A percentile compares a stretch with the other conserved stretches of the same genome.
Conservation (phyloP, 2,329 filamentous ascomycete genomes). For the Scedosporium boydii region DNA sequence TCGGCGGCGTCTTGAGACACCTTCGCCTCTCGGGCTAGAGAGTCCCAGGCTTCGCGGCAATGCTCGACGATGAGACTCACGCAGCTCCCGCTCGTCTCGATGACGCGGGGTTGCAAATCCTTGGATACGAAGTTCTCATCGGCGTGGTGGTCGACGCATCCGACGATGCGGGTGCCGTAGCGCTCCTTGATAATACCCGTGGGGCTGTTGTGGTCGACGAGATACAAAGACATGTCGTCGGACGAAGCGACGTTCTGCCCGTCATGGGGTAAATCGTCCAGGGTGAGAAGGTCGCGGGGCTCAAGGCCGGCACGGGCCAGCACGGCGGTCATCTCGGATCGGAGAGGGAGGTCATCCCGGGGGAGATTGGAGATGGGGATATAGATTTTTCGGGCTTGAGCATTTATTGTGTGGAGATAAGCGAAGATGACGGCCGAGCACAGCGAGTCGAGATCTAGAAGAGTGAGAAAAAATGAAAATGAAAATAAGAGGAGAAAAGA, state of each 20-base stretch:
- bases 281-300: conserved; percentile 53
- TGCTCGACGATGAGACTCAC: conserved; percentile 58
- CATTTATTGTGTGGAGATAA: conserved; percentile 57
- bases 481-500: background rate
- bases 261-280: conserved; percentile 34
- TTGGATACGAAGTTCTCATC: conserved; percentile 51
- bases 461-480: conserved; percentile 7
- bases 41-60: conserved; percentile 44
- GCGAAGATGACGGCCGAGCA: conserved; percentile 65
- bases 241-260: conserved; percentile 29
- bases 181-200: conserved; percentile 49
- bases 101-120: conserved; percentile 45
- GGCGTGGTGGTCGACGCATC: conserved; percentile 70
- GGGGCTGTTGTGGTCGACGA: conserved; percentile 73
- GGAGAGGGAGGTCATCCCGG: conserved; percentile 56
- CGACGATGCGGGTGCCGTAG: conserved; percentile 45
- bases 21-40: background rate
- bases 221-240: conserved; percentile 55
- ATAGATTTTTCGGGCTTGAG: conserved; percentile 44
- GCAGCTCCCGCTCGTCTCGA: conserved; percentile 64
- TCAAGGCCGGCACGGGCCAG: conserved; percentile 50
- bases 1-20: conserved; percentile 14
- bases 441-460: conserved; percentile 67
- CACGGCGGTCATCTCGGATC: conserved; percentile 61
- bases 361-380: conserved; percentile 67